A percentile compares a stretch with the other conserved stretches of the same genome.
These are phyloP conservation scores for Calonectria naviculata DNA, from an alignment of 2,329 filamentous ascomycete species.

Conservation along the genomic window DNA sequence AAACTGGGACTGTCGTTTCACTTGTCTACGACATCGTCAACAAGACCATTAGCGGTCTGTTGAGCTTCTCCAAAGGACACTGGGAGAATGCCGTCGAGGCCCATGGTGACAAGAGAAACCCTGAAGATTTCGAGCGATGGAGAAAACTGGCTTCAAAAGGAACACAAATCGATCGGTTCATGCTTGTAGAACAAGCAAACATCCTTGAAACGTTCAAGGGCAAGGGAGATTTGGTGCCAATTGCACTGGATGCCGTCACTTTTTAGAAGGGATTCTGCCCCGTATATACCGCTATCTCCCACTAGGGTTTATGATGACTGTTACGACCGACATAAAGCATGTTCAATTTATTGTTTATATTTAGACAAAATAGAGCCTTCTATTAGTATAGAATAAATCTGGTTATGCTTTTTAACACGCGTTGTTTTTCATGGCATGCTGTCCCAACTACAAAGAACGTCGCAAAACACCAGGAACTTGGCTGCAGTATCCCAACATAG, in stretches of 20 bases:
- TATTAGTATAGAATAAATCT: too few relatives aligned
- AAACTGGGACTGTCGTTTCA: conserved; percentile 67
- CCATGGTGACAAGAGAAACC: conserved; percentile 66
- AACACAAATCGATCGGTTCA: conserved; percentile 59
- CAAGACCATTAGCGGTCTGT: conserved; percentile 60
- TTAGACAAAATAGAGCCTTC: background rate
- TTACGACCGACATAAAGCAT: background rate
- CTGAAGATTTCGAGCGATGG: conserved; percentile 63
- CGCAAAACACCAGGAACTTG: too few relatives aligned
- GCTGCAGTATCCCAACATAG: too few relatives aligned
- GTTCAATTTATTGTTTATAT: background rate
- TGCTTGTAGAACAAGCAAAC: conserved; percentile 65
- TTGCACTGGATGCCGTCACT: conserved; percentile 43
- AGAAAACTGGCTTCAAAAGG: conserved; percentile 59
- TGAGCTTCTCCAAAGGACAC: conserved; percentile 66
- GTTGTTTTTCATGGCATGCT: background rate
- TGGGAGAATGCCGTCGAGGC: conserved; percentile 63
- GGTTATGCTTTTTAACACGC: background rate
- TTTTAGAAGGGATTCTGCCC: background rate
- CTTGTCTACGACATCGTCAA: conserved; percentile 65
- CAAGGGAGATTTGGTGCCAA: conserved; percentile 57
- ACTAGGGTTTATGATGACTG: background rate
- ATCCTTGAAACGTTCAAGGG: conserved; percentile 62
- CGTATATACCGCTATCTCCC: background rate
- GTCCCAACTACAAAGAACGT: too few relatives aligned